Conservation (phyloP, 1,139 yeast genomes). For the Kluyveromyces sp. region DNA sequence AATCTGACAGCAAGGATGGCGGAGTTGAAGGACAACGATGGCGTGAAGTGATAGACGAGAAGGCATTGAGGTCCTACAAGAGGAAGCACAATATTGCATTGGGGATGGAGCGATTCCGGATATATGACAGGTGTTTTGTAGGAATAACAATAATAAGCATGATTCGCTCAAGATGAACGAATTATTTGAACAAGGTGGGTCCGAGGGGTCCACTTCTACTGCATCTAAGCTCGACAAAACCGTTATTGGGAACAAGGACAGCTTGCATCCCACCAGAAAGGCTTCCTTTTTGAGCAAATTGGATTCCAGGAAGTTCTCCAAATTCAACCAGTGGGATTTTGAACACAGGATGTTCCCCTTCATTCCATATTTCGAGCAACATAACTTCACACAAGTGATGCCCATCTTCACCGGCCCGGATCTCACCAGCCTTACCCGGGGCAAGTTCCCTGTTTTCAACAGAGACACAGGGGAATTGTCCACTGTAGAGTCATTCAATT, state of each 20-base stretch:
- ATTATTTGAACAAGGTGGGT: background rate
- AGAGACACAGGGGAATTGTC: background rate
- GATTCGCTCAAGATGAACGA: slow-evolving; percentile 2
- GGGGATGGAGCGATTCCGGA: slow-evolving; percentile 13
- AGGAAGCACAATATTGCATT: slow-evolving; percentile 9
- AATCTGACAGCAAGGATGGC: background rate
- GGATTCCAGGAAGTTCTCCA: background rate
- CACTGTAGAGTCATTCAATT: slow-evolving; percentile 2
- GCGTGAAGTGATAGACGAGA: slow-evolving; percentile 6
- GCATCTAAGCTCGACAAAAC: background rate
- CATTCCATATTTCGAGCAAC: slow-evolving; percentile 7
- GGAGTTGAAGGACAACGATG: slow-evolving; percentile 6
- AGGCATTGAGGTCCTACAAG: slow-evolving; percentile 6
- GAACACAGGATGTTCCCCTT: slow-evolving; percentile 17
- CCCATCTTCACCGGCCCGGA: slow-evolving; percentile 11
- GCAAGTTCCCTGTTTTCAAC: slow-evolving; percentile 9
- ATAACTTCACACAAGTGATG: slow-evolving; percentile 10
- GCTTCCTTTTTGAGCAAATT: background rate
- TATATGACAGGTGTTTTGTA: slow-evolving; percentile 14
- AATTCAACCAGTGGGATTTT: slow-evolving; percentile 12
- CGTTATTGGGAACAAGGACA: background rate
- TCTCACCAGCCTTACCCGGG: slow-evolving; percentile 6
- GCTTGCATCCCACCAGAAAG: background rate
- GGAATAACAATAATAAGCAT: background rate
- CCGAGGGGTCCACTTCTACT: background rate